A percentile compares a stretch with the other conserved stretches of the same genome.
Conservation (phyloP, 129 eudicot genomes). For the Chrysanthemum makinoi region DNA sequence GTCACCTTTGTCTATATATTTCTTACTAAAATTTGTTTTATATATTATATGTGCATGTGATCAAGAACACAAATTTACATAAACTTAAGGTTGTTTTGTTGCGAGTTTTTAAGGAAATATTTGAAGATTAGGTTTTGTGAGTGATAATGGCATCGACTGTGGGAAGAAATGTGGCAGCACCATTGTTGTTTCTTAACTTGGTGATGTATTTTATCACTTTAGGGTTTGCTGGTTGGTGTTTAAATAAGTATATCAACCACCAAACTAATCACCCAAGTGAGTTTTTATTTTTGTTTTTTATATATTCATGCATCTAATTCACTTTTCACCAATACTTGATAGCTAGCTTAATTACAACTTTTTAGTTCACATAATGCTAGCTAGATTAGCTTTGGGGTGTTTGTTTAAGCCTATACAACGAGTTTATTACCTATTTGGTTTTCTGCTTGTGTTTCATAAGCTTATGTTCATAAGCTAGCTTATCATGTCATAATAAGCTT, state of each 20-base stretch:
- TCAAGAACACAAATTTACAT: neutral
- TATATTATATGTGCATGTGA: too few species aligned
- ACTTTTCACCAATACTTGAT: too few species aligned
- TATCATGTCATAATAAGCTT: too few species aligned
- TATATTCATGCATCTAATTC: too few species aligned
- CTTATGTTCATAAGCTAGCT: too few species aligned
- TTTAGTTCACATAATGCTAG: too few species aligned
- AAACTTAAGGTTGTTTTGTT: neutral
- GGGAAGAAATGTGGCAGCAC: conserved; percentile 79
- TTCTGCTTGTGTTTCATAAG: neutral
- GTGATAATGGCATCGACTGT: conserved; percentile 55
- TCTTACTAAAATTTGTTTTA: neutral
- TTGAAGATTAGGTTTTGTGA: neutral
- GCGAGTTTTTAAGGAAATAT: neutral
- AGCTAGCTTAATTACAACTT: too few species aligned
- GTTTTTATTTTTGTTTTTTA: neutral
- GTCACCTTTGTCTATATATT: neutral
- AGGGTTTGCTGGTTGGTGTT: conserved; percentile 87
- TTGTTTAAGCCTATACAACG: too few species aligned
- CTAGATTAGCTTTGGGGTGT: too few species aligned
- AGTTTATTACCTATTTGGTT: neutral
- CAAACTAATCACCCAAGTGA: conserved; percentile 82
- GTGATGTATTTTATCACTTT: conserved; percentile 65
- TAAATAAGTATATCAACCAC: conserved; percentile 59
- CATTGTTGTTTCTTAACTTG: conserved; percentile 82